These are phyloP conservation scores for Spergularia marina DNA, from an alignment of 148 eudicot species.

Conservation along the genomic window DNA sequence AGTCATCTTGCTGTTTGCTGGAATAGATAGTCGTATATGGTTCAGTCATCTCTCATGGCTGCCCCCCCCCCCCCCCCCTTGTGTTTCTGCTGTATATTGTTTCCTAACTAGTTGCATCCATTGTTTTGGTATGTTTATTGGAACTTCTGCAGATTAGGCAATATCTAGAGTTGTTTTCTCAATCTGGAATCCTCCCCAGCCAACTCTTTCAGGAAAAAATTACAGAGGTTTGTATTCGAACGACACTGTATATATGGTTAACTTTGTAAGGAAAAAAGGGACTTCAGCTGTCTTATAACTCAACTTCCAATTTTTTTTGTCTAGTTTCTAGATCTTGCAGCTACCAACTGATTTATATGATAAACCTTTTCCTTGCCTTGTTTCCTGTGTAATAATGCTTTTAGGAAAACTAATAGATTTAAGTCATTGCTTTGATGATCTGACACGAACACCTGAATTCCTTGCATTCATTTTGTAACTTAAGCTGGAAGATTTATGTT, in stretches of 20 bases:
- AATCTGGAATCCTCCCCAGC: slow-evolving; percentile 74
- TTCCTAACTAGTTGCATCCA: background rate
- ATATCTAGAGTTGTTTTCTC: slow-evolving; percentile 54
- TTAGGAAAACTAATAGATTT: too few relatives aligned
- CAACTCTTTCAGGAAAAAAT: slow-evolving; percentile 60
- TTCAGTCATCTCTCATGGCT: background rate
- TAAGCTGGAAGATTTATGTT: background rate
- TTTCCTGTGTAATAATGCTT: background rate
- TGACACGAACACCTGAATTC: background rate
- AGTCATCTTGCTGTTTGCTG: too few relatives aligned
- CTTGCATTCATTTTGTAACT: background rate
- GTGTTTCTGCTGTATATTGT: background rate
- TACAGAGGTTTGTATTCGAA: slow-evolving; percentile 56
- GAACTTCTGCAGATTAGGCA: slow-evolving; percentile 63
- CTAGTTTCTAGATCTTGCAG: background rate
- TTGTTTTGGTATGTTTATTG: slow-evolving; percentile 12
- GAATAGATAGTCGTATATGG: background rate
- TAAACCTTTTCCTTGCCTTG: background rate
- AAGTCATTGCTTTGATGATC: too few relatives aligned
- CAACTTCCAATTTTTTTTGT: background rate
- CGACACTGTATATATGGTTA: background rate
- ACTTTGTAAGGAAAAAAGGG: background rate
- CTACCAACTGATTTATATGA: background rate
- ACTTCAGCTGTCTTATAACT: background rate
- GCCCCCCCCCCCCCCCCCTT: background rate